phyloP scores from a whole-genome alignment of 2,329 filamentous ascomycete genomes.

The Apiospora sp. region DNA sequence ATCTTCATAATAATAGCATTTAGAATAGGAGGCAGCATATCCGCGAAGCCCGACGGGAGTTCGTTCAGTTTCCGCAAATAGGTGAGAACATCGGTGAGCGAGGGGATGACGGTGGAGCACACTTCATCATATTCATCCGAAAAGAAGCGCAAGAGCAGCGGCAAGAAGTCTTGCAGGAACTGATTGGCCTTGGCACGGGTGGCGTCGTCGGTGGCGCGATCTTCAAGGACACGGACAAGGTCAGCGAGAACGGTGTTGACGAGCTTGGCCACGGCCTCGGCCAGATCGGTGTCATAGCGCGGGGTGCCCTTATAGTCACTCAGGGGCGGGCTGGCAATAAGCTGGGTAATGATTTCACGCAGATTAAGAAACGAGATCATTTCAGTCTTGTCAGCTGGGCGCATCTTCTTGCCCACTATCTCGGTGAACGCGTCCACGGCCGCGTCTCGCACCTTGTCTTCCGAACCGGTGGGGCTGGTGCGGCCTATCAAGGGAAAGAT shows the following conservation, averaged over 20 bases:
- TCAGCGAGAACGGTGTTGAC: constrained; percentile 91
- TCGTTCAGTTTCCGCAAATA: constrained; percentile 84
- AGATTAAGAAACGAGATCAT: constrained; percentile 93
- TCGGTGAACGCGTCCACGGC: constrained; percentile 96
- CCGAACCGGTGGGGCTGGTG: constrained; percentile 64
- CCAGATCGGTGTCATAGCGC: constrained; percentile 93
- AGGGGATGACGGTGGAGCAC: constrained; percentile 93
- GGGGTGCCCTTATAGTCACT: constrained; percentile 80
- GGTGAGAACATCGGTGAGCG: constrained; percentile 88
- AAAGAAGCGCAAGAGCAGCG: constrained; percentile 91
- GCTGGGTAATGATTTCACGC: constrained; percentile 82
- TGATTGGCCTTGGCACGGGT: constrained; percentile 80
- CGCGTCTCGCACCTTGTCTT: constrained; percentile 86
- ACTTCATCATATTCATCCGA: constrained; percentile 98
- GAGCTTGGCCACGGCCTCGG: constrained; percentile 92
- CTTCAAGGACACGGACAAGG: constrained; percentile 86
- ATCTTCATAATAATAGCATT: constrained; percentile 95
- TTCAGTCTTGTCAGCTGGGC: constrained; percentile 88
- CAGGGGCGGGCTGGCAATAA: constrained; percentile 83
- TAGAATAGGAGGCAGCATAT: constrained; percentile 85
- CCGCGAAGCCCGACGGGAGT: constrained; percentile 77
- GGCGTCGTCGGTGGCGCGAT: constrained; percentile 64
- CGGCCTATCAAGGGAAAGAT: constrained; percentile 89
- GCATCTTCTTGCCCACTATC: constrained; percentile 98
- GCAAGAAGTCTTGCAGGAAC: constrained; percentile 83